Evolutionary conservation across 2,329 filamentous ascomycete genomes (phyloP), one percentile per base, ranked within the genome.

Genomic region (Trichoderma hamatum): DNA sequence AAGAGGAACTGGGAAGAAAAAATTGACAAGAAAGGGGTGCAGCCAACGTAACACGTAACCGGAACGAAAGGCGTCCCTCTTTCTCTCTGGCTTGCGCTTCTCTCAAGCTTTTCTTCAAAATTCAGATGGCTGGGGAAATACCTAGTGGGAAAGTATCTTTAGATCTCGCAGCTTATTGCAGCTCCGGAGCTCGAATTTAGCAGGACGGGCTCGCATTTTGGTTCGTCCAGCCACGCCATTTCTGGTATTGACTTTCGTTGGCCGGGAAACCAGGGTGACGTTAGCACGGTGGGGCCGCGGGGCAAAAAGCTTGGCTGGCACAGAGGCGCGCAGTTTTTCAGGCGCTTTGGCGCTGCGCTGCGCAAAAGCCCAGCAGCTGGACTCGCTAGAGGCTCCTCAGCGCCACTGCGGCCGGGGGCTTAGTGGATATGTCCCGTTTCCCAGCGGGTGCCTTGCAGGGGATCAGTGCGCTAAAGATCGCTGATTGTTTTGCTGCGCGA

Each of bases 201-300:
- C 60, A 36, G 65, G 69, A 30, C 58, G 68, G 59, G 60, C 34
- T 39, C 58, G 56, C 52, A 62, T 63, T 62, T 61, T 72, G 72
- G 73, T 76, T 76, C 73, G 75, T 74, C 76, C 75, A 78, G 75
- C 76, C 76, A 76, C 76, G 69, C 64, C 68, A 65, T 72, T 76
- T 76, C 73, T 68, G 59, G 36, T 77, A 74, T 77, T 77, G 74
- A 77, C 75, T 72, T 67, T 32, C 69, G 75, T 77, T 76, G 76
- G 61, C 74, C 51, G 62, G 73, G 73, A 66, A 72, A 78, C 74
- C 54, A 34, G 30, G 70, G 70, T 69, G 69, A 71, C 69, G 70
- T 72, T 67, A 61, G 54, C 63, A 32, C 14, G 28, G 69, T 67
- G 69, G 71, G 70, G 70, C 62, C 39, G 54, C 68, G 67, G 67